Evolutionary conservation across 345 rosid genomes (phyloP).

Genomic region (Sisymbrium irio): DNA sequence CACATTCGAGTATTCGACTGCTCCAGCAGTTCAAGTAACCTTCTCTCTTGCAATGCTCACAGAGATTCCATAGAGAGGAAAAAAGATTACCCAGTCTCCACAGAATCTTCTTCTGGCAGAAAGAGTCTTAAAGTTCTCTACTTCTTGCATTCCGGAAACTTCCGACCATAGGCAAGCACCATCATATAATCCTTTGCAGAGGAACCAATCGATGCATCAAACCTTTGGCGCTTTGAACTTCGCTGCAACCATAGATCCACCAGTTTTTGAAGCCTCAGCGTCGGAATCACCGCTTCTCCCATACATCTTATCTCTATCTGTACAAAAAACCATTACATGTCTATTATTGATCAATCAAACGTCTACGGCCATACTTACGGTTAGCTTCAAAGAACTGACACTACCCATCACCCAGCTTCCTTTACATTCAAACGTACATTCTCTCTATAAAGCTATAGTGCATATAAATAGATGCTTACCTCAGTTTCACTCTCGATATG

Average conservation of each 20-base stretch:
- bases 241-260: conserved; percentile 70
- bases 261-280: conserved; percentile 50
- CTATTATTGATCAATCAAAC: background rate
- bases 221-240: conserved; percentile 46
- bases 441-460: background rate
- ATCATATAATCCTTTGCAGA: conserved; percentile 79
- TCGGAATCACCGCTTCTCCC: conserved; percentile 68
- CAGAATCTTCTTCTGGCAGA: conserved; percentile 4
- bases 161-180: conserved; percentile 71
- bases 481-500: conserved; percentile 65
- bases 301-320: conserved; percentile 82
- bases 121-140: conserved; percentile 9
- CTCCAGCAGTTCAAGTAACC: background rate
- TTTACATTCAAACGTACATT: background rate
- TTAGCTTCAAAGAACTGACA: background rate
- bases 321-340: background rate
- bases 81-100: background rate
- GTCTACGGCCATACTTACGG: background rate
- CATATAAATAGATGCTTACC: conserved; percentile 48
- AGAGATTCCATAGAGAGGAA: background rate
- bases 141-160: conserved; percentile 27
- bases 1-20: background rate
- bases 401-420: background rate
- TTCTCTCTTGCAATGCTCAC: background rate
- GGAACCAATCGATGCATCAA: conserved; percentile 57